Evolutionary conservation across 768 basidiomycete species (phyloP).

Genomic region (Coprinopsis strossmayeri): DNA sequence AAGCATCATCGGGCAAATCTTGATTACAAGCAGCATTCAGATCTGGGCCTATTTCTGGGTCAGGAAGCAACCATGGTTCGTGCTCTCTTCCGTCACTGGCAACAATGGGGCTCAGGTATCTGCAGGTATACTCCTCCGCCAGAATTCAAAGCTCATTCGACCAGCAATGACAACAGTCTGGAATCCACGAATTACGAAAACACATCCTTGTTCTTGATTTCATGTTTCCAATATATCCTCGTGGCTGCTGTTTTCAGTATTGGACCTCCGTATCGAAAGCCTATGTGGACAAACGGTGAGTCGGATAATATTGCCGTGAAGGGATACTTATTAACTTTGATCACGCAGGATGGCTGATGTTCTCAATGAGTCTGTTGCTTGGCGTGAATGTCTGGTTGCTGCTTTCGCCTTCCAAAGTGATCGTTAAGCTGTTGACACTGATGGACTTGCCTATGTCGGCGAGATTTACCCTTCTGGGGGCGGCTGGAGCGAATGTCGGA

Average conservation of each 20-base stretch:
- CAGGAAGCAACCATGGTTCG: conserved; percentile 75
- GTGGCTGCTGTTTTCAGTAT: conserved; percentile 98
- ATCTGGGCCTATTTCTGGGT: conserved; percentile 90
- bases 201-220: conserved; percentile 84
- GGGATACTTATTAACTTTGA: background rate
- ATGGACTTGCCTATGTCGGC: conserved; percentile 67
- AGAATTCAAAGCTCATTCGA: conserved; percentile 31
- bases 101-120: conserved; percentile 1
- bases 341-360: conserved; percentile 71
- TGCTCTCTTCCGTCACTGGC: background rate
- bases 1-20: conserved; percentile 88
- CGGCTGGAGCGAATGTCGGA: conserved; percentile 63
- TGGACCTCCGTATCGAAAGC: conserved; percentile 91
- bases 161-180: conserved; percentile 63
- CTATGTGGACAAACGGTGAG: conserved; percentile 93
- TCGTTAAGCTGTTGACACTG: conserved; percentile 65
- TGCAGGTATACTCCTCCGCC: conserved; percentile 76
- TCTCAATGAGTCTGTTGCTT: conserved; percentile 61
- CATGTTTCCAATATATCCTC: conserved; percentile 97
- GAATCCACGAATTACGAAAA: conserved; percentile 90
- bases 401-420: conserved; percentile 55
- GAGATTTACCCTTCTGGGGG: conserved; percentile 60
- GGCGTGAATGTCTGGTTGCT: conserved; percentile 74
- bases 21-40: conserved; percentile 79
- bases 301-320: background rate